Base-by-base conservation (phyloP, 2,329 filamentous ascomycete genomes). In the Fusarium ramigenum region DNA sequence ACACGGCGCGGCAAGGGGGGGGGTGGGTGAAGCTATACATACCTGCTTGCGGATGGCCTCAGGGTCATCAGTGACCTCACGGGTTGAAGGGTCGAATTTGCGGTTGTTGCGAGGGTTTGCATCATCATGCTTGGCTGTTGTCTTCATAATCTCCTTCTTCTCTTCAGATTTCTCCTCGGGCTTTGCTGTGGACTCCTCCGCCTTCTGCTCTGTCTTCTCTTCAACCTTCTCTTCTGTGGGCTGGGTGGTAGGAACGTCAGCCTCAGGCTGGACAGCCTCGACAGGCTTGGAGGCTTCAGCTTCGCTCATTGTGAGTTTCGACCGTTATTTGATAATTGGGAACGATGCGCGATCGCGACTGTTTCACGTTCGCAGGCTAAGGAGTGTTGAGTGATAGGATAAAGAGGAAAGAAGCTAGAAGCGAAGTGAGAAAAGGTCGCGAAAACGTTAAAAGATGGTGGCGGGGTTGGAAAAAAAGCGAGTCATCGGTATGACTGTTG, bases 11-110 rank as follows among this genome's bases (percentile, higher is more conserved):
- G 42, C 15, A 21, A 7, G 14, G 28, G 19, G 28, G 19, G 36
- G 25, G 14, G 12, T 42, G 5, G 47, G 49, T 19, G 56, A 56
- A 32, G 49, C 40, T 46, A 25, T 50, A 47, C 46, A 80, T 85
- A 93, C 93, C 88, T 97, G 95, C 80, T 92, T 92, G 81, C 94
- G 92, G 78, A 98, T 97, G 83, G 93, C 89, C 30, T 87, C 87
- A 4, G 93, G 93, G 82, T 98, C 93, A 77, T 93, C 91, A 30
- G 92, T 92, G 79, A 94, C 91, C 60, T 91, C 85, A 73, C 90
- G 88, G 40, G 86, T 82, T 54, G 90, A 90, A 56, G 93, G 88
- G 78, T 95, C 91, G 65, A 92, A 93, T 82, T 93, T 94, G 82
- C 87, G 87, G 75, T 92, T 92, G 76, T 90, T 89, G 74, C 81